These are phyloP conservation scores for Starmerella powellii DNA, from an alignment of 805 yeast genomes.

Conservation along the genomic window DNA sequence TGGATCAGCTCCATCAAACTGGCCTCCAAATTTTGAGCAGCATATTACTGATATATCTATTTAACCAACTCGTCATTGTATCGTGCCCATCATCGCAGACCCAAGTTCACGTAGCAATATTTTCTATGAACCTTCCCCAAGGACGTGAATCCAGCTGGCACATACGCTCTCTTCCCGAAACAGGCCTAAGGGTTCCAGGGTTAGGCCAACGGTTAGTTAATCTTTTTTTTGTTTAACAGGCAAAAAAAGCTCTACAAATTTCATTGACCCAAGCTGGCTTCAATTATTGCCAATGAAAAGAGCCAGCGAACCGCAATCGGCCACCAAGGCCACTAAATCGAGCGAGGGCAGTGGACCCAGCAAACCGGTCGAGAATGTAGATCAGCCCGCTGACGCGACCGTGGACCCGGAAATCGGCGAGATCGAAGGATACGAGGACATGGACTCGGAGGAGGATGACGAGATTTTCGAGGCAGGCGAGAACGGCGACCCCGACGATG, in stretches of 20 bases:
- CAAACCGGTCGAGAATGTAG: constrained; percentile 5
- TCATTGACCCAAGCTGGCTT: not conserved
- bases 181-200: no score
- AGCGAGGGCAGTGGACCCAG: constrained; percentile 5
- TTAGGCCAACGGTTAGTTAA: not conserved
- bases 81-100: no score
- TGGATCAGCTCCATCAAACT: no score
- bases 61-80: no score
- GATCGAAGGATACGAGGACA: constrained; percentile 52
- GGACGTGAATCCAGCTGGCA: no score
- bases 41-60: no score
- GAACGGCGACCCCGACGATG: constrained; percentile 77
- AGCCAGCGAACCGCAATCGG: constrained; percentile 11
- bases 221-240: not conserved
- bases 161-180: no score
- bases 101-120: no score
- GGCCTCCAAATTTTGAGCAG: no score
- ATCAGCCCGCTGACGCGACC: constrained; percentile 4
- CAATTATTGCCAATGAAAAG: constrained; percentile 14
- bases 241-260: not conserved
- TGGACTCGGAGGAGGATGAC: constrained; percentile 76
- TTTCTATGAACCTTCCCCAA: no score
- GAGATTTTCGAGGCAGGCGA: constrained; percentile 60
- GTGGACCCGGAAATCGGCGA: constrained; percentile 34
- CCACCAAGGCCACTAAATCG: constrained; percentile 11